Percentiles rank a stretch among this genome's conserved stretches.
phyloP scores from a whole-genome alignment of 495 filamentous ascomycete species.

The Rhizodiscina lignyota region DNA sequence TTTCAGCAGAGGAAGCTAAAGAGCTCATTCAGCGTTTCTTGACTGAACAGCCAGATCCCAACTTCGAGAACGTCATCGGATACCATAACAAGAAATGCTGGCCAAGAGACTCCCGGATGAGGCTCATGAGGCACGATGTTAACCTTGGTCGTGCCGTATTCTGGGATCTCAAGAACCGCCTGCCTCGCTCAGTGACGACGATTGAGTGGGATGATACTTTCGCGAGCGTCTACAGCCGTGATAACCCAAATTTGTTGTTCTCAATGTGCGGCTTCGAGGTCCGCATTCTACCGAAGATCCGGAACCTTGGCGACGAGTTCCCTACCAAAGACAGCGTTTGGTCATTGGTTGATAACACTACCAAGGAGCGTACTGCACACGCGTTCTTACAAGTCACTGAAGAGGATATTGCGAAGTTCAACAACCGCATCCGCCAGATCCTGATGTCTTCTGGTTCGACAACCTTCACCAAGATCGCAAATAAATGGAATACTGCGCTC shows the following conservation, averaged over 20 bases:
- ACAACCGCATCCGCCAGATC: constrained; percentile 96
- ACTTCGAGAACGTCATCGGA: constrained; percentile 98
- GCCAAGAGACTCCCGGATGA: constrained; percentile 95
- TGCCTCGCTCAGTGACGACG: constrained; percentile 87
- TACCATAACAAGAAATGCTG: constrained; percentile 99
- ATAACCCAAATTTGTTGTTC: constrained; percentile 95
- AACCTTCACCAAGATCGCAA: constrained; percentile 99
- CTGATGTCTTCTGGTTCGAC: constrained; percentile 98
- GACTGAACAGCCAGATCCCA: constrained; percentile 95
- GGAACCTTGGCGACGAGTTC: constrained; percentile 92
- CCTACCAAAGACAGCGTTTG: constrained; percentile 95
- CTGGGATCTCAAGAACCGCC: constrained; percentile 96
- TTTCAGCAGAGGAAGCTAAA: constrained; percentile 80
- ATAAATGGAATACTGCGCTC: constrained; percentile 98
- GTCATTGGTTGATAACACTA: constrained; percentile 90
- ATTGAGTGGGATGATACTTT: constrained; percentile 99
- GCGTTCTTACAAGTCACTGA: constrained; percentile 97
- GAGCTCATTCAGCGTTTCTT: constrained; percentile 96
- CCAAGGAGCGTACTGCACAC: constrained; percentile 92
- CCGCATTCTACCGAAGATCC: constrained; percentile 86
- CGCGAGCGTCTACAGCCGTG: constrained; percentile 94
- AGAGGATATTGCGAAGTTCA: constrained; percentile 97
- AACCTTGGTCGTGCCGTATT: constrained; percentile 96
- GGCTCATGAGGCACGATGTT: constrained; percentile 97
- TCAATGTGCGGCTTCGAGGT: constrained; percentile 99